phyloP scores from a whole-genome alignment of 73 alveolate genomes.

The Diophrys sp. region DNA sequence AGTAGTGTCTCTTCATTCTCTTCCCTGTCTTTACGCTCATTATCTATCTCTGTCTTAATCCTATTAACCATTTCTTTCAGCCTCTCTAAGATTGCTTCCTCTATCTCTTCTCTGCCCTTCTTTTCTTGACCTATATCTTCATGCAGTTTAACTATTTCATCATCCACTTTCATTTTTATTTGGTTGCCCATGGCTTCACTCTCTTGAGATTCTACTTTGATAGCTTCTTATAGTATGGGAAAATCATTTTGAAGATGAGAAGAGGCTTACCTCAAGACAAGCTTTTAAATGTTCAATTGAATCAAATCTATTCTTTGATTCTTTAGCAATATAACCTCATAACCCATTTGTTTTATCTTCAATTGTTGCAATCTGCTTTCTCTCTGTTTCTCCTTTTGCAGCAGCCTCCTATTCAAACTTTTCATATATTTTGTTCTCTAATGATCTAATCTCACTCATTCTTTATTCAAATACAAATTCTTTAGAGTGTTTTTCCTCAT shows the following conservation, averaged over 20 bases:
- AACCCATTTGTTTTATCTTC: conserved; percentile 62
- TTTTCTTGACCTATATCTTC: conserved; percentile 77
- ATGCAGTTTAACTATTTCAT: conserved; percentile 75
- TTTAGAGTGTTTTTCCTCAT: conserved; percentile 43
- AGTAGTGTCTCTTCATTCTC: conserved; percentile 86
- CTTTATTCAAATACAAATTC: conserved; percentile 11
- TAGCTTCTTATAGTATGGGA: conserved; percentile 81
- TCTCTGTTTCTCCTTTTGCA: conserved; percentile 66
- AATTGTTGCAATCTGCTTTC: conserved; percentile 45
- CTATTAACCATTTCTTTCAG: conserved; percentile 75
- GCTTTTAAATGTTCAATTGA: conserved; percentile 65
- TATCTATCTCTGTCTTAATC: conserved; percentile 77
- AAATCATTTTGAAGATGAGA: conserved; percentile 56
- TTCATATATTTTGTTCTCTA: conserved; percentile 39
- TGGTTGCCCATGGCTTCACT: conserved; percentile 82
- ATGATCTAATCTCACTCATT: conserved; percentile 1
- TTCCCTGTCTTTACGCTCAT: conserved; percentile 84
- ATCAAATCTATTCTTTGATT: conserved; percentile 64
- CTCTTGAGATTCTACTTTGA: conserved; percentile 72
- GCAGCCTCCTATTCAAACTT: conserved; percentile 49
- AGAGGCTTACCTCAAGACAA: conserved; percentile 49
- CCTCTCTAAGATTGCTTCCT: conserved; percentile 92
- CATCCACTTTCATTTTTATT: conserved; percentile 63
- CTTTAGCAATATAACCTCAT: conserved; percentile 62
- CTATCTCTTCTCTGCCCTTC: conserved; percentile 87